Conservation (phyloP, 1,284 basidiomycete species). For the Cutaneotrichosporon cavernicola region DNA sequence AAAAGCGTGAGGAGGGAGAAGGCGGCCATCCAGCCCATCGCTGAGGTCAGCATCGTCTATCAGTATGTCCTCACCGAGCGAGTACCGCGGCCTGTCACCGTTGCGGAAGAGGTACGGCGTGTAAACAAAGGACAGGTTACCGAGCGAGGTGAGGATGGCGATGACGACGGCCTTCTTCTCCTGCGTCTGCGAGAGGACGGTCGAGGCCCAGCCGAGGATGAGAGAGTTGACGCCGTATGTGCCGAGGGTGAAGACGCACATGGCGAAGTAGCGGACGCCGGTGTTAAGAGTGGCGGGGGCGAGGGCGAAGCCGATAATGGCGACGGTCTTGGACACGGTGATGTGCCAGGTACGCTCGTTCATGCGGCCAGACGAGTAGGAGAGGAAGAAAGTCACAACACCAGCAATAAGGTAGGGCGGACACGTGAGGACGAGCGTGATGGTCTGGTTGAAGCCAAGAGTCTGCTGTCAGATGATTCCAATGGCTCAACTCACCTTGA, state of each 20-base stretch:
- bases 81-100: conserved; percentile 29
- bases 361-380: conserved; percentile 33
- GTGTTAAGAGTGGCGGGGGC: conserved; percentile 35
- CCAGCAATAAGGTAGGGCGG: conserved; percentile 45
- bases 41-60: conserved; percentile 3
- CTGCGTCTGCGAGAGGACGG: conserved; percentile 36
- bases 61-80: conserved; percentile 12
- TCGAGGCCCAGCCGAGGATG: conserved; percentile 39
- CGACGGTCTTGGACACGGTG: conserved; percentile 30
- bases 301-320: conserved; percentile 39
- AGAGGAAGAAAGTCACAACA: conserved; percentile 27
- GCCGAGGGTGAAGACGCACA: conserved; percentile 34
- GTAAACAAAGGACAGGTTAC: conserved; percentile 35
- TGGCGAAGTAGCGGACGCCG: conserved; percentile 38
- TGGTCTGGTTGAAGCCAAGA: conserved; percentile 43
- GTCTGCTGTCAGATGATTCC: conserved; percentile 22
- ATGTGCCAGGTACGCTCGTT: conserved; percentile 38
- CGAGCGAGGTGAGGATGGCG: conserved; percentile 32
- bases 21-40: conserved; percentile 28
- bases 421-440: conserved; percentile 49
- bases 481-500: conserved; percentile 16
- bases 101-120: conserved; percentile 37
- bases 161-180: conserved; percentile 42
- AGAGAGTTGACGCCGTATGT: conserved; percentile 41
- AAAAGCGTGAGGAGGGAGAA: conserved; percentile 25